Conservation (phyloP, 345 rosid genomes). For the Cardamine occulta region DNA sequence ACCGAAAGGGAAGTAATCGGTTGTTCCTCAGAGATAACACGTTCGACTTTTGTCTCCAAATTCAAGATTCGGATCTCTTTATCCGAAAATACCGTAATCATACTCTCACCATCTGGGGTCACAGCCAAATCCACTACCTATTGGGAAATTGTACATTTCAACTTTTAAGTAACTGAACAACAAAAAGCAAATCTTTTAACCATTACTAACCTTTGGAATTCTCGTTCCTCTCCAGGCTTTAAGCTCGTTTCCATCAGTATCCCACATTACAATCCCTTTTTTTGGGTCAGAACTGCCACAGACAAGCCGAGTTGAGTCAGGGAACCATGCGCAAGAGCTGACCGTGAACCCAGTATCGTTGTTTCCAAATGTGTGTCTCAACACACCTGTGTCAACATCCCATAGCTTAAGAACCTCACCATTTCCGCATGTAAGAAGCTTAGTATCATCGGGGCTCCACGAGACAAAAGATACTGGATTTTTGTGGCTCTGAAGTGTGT, state of each 20-base stretch:
- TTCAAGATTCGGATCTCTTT: conserved; percentile 68
- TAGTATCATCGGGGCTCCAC: conserved; percentile 88
- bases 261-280: conserved; percentile 89
- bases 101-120: conserved; percentile 78
- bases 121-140: conserved; percentile 71
- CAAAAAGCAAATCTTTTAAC: conserved; percentile 11
- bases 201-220: conserved; percentile 66
- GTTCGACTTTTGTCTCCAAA: conserved; percentile 64
- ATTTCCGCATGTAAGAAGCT: conserved; percentile 83
- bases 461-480: conserved; percentile 82
- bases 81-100: conserved; percentile 62
- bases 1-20: conserved; percentile 66
- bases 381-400: conserved; percentile 89
- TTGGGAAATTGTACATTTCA: conserved; percentile 9
- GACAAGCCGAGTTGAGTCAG: conserved; percentile 81
- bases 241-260: conserved; percentile 79
- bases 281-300: conserved; percentile 89
- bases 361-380: conserved; percentile 88
- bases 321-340: conserved; percentile 97
- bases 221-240: conserved; percentile 82
- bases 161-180: neutral
- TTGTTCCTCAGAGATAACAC: conserved; percentile 68
- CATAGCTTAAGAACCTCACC: conserved; percentile 85
- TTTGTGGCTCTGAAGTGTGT: conserved; percentile 68
- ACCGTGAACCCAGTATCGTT: conserved; percentile 67